Evolutionary conservation across 192 early-diverging fungal genomes (phyloP).

Genomic region (Entophlyctis helioformis): DNA sequence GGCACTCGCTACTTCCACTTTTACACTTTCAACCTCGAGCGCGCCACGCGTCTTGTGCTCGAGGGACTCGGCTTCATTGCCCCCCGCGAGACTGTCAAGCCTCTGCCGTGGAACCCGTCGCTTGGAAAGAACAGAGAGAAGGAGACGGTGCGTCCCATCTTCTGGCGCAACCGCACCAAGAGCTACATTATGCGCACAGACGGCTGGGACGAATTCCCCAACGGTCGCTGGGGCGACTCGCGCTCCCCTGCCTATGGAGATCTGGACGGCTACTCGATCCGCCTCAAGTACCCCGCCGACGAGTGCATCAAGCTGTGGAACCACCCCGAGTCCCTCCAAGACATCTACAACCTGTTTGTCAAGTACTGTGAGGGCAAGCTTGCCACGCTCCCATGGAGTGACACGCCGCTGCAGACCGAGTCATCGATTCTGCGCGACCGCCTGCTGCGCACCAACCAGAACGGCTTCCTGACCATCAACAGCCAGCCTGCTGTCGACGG

Average conservation of each 20-base stretch:
- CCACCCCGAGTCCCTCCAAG: slow-evolving; percentile 45
- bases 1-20: slow-evolving; percentile 82
- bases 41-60: slow-evolving; percentile 74
- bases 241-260: slow-evolving; percentile 67
- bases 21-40: slow-evolving; percentile 88
- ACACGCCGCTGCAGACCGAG: slow-evolving; percentile 65
- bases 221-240: slow-evolving; percentile 96
- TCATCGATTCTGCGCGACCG: slow-evolving; percentile 57
- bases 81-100: slow-evolving; percentile 52
- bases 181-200: slow-evolving; percentile 86
- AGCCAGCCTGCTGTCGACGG: slow-evolving; percentile 91
- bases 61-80: slow-evolving; percentile 73
- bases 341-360: slow-evolving; percentile 69
- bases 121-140: slow-evolving; percentile 74
- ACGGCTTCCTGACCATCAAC: slow-evolving; percentile 94
- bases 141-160: slow-evolving; percentile 97
- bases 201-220: slow-evolving; percentile 95
- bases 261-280: slow-evolving; percentile 66
- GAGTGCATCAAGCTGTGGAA: slow-evolving; percentile 74
- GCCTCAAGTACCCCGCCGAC: slow-evolving; percentile 56
- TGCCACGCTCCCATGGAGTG: slow-evolving; percentile 83
- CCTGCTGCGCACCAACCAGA: slow-evolving; percentile 58
- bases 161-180: slow-evolving; percentile 91
- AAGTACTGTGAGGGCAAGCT: slow-evolving; percentile 73
- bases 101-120: slow-evolving; percentile 76